phyloP scores from a whole-genome alignment of 2,329 filamentous ascomycete genomes.

The Coniochaeta prunicola region DNA sequence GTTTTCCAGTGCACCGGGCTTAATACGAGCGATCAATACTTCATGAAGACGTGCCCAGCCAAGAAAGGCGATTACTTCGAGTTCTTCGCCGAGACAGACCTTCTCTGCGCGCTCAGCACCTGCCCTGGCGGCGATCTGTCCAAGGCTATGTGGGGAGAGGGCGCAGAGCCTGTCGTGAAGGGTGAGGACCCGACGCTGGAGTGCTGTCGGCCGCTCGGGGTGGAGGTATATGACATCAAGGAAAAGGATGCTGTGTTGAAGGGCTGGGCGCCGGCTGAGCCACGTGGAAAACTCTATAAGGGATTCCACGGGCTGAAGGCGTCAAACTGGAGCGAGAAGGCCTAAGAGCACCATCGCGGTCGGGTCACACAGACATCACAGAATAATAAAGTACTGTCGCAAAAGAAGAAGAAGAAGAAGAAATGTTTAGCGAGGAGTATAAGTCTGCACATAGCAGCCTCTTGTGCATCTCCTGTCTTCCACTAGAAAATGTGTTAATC shows the following conservation, averaged over 20 bases:
- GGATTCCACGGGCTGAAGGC: neutral
- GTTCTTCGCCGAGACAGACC: slow-evolving; percentile 73
- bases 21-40: slow-evolving; percentile 65
- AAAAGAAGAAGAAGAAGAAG: too few relatives aligned
- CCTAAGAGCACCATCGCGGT: too few relatives aligned
- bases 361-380: too few relatives aligned
- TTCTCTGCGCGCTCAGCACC: slow-evolving; percentile 57
- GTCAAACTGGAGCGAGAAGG: neutral
- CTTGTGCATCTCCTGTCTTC: too few relatives aligned
- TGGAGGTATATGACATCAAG: slow-evolving; percentile 50
- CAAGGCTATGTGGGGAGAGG: slow-evolving; percentile 75
- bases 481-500: too few relatives aligned
- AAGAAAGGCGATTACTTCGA: slow-evolving; percentile 55
- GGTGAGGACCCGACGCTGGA: slow-evolving; percentile 62
- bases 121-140: slow-evolving; percentile 78
- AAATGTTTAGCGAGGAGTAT: too few relatives aligned
- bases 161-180: slow-evolving; percentile 32
- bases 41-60: slow-evolving; percentile 61
- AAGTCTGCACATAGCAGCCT: too few relatives aligned
- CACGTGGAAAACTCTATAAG: neutral
- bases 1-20: slow-evolving; percentile 80
- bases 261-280: neutral
- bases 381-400: too few relatives aligned
- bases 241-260: neutral
- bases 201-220: slow-evolving; percentile 65